These are phyloP conservation scores for Malassezia yamatoensis DNA, from an alignment of 1,284 basidiomycete species.

Conservation along the genomic window DNA sequence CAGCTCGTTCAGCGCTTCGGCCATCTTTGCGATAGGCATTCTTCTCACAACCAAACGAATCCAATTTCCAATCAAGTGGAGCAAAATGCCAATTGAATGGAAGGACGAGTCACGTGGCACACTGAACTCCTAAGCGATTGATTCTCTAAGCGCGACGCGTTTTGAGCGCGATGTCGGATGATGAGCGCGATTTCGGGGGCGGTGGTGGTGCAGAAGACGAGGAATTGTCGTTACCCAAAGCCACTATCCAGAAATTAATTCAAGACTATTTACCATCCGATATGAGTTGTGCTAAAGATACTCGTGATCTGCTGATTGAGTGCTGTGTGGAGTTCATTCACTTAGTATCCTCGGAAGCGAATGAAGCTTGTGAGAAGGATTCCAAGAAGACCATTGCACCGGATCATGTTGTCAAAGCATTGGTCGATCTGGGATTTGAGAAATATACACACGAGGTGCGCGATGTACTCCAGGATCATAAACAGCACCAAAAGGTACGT, in stretches of 20 bases:
- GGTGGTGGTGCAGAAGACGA: conserved; percentile 59
- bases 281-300: conserved; percentile 85
- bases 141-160: neutral
- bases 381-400: conserved; percentile 99
- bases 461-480: conserved; percentile 84
- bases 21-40: neutral
- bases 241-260: conserved; percentile 95
- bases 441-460: conserved; percentile 77
- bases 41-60: no score
- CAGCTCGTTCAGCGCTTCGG: conserved; percentile 39
- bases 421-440: conserved; percentile 86
- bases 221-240: conserved; percentile 87
- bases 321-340: conserved; percentile 99
- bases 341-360: conserved; percentile 90
- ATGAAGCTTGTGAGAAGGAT: conserved; percentile 93
- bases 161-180: conserved; percentile 65
- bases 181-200: conserved; percentile 58
- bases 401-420: conserved; percentile 84
- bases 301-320: conserved; percentile 88
- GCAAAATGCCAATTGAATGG: neutral
- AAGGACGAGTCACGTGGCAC: neutral
- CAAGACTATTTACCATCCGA: conserved; percentile 78
- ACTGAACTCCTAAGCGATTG: no score
- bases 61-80: no score
- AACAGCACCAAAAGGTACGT: conserved; percentile 71